Conservation (phyloP, 345 rosid genomes). For the Carallia brachiata region DNA sequence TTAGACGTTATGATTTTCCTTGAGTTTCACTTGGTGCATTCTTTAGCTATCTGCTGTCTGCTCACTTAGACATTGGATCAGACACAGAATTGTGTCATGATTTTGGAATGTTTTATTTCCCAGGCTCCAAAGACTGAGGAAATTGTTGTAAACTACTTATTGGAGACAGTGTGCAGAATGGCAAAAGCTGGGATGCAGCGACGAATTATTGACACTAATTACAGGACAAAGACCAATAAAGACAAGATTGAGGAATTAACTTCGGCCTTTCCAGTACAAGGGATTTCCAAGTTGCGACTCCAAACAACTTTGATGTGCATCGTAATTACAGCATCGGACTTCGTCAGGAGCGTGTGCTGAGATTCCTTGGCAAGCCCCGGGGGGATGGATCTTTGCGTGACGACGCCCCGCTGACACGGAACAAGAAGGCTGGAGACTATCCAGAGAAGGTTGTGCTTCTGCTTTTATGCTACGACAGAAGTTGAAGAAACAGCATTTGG, state of each 20-base stretch:
- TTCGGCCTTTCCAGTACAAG: slow-evolving; percentile 80
- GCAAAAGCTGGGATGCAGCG: slow-evolving; percentile 37
- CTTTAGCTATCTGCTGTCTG: too few relatives aligned
- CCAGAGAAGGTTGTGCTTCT: slow-evolving; percentile 48
- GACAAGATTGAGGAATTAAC: slow-evolving; percentile 52
- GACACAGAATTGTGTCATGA: background rate
- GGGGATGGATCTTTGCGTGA: slow-evolving; percentile 92
- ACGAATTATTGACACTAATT: slow-evolving; percentile 76
- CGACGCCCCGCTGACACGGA: slow-evolving; percentile 61
- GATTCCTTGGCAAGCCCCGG: slow-evolving; percentile 58
- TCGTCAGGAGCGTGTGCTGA: slow-evolving; percentile 75
- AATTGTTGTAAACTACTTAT: slow-evolving; percentile 87
- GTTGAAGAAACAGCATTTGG: slow-evolving; percentile 73
- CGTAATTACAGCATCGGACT: slow-evolving; percentile 89
- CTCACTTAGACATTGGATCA: too few relatives aligned
- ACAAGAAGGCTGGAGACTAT: slow-evolving; percentile 67
- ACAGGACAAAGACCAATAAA: slow-evolving; percentile 86
- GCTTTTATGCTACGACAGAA: slow-evolving; percentile 45
- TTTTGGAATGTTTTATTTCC: too few relatives aligned
- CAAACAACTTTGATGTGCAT: slow-evolving; percentile 84
- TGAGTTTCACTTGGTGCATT: too few relatives aligned
- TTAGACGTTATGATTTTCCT: too few relatives aligned
- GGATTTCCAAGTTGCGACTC: slow-evolving; percentile 83
- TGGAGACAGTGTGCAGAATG: slow-evolving; percentile 89
- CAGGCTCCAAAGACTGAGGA: slow-evolving; percentile 84